Evolutionary conservation across 805 yeast species (phyloP).

Genomic region (Starmerella etchellsii): DNA sequence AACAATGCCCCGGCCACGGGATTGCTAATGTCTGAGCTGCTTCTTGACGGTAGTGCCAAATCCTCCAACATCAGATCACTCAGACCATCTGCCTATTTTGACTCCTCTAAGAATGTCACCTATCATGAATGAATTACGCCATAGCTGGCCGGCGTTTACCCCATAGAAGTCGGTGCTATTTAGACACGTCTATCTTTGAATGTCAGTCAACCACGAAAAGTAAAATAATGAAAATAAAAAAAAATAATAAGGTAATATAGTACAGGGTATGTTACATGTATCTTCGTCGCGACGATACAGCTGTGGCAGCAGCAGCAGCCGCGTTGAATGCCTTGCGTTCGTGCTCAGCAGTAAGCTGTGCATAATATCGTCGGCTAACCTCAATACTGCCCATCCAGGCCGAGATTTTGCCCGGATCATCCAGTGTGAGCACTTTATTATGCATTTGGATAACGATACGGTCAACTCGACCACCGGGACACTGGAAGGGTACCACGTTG

Average conservation of each 20-base stretch:
- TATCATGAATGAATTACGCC: no score
- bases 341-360: slow-evolving; percentile 22
- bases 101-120: slow-evolving; percentile 17
- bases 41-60: slow-evolving; percentile 67
- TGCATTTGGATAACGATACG: slow-evolving; percentile 26
- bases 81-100: slow-evolving; percentile 80
- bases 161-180: no score
- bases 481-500: slow-evolving; percentile 26
- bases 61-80: slow-evolving; percentile 71
- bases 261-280: background rate
- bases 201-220: no score
- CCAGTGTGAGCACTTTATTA: slow-evolving; percentile 26
- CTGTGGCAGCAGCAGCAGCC: slow-evolving; percentile 28
- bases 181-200: no score
- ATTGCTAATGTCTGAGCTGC: slow-evolving; percentile 73
- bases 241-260: background rate
- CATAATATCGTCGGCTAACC: slow-evolving; percentile 23
- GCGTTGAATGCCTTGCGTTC: slow-evolving; percentile 25
- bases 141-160: no score
- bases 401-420: slow-evolving; percentile 24
- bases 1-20: slow-evolving; percentile 97
- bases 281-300: slow-evolving; percentile 19
- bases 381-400: slow-evolving; percentile 28
- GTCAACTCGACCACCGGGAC: slow-evolving; percentile 10
- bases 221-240: no score